phyloP scores from a whole-genome alignment of 805 yeast species.

The Kluyveromyces dobzhanskii region DNA sequence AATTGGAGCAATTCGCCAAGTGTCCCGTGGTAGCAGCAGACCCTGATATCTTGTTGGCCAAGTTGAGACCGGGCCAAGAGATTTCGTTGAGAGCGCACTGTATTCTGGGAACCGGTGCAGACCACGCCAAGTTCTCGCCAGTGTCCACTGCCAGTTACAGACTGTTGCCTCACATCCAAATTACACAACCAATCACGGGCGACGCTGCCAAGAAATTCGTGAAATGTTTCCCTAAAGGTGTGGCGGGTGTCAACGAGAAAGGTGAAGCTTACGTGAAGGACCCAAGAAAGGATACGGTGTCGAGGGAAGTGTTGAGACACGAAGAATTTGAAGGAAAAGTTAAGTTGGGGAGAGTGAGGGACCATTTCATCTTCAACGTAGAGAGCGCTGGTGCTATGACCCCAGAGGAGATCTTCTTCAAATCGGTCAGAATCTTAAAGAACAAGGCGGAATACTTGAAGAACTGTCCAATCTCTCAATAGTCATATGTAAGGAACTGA shows the following conservation, averaged over 20 bases:
- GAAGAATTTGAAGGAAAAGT: slow-evolving; percentile 85
- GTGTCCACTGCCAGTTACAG: slow-evolving; percentile 96
- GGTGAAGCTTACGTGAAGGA: slow-evolving; percentile 78
- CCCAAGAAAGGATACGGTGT: slow-evolving; percentile 91
- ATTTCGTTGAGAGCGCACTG: slow-evolving; percentile 86
- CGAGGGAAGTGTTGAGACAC: slow-evolving; percentile 92
- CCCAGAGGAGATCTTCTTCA: slow-evolving; percentile 92
- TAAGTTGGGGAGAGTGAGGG: slow-evolving; percentile 82
- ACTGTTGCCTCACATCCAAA: slow-evolving; percentile 79
- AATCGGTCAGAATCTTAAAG: slow-evolving; percentile 76
- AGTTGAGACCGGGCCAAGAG: slow-evolving; percentile 95
- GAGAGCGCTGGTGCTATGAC: slow-evolving; percentile 96
- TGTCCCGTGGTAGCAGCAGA: slow-evolving; percentile 69
- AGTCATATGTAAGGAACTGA: no score
- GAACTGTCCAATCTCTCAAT: slow-evolving; percentile 66
- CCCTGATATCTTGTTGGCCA: slow-evolving; percentile 85
- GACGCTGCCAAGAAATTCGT: slow-evolving; percentile 70
- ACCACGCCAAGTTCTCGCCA: slow-evolving; percentile 96
- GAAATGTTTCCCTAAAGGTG: slow-evolving; percentile 90
- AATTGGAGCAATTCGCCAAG: slow-evolving; percentile 58
- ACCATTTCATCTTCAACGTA: slow-evolving; percentile 88
- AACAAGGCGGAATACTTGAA: slow-evolving; percentile 77
- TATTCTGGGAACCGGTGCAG: slow-evolving; percentile 82
- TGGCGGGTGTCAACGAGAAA: slow-evolving; percentile 59
- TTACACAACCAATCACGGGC: slow-evolving; percentile 66